These are phyloP conservation scores for Globisporangium okanoganense DNA, from an alignment of 352 stramenopile species.

Conservation along the genomic window DNA sequence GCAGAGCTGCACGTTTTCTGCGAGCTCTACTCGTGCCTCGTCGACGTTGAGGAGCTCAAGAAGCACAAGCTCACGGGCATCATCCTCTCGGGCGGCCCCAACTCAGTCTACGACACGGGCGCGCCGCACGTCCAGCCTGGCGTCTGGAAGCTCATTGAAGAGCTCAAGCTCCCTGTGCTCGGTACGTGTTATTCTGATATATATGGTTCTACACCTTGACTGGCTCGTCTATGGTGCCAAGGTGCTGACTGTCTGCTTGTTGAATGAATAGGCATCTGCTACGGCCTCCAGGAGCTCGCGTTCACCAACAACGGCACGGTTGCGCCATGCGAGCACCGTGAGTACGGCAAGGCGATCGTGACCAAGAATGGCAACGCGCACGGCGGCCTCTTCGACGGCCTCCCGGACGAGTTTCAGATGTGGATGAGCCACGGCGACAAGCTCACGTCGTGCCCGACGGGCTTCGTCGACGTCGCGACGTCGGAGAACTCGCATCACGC, in stretches of 20 bases:
- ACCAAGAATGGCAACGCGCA: conserved; percentile 54
- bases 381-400: conserved; percentile 85
- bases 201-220: neutral
- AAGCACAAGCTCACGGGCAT: conserved; percentile 95
- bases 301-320: conserved; percentile 96
- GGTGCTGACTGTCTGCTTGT: conserved; percentile 11
- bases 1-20: conserved; percentile 98
- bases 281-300: conserved; percentile 94
- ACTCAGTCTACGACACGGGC: conserved; percentile 95
- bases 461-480: conserved; percentile 87
- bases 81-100: conserved; percentile 97
- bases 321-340: conserved; percentile 90
- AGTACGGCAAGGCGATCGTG: conserved; percentile 98
- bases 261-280: conserved; percentile 90
- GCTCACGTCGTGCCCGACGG: conserved; percentile 91
- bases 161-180: conserved; percentile 95
- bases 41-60: conserved; percentile 89
- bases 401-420: conserved; percentile 94
- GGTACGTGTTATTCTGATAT: conserved; percentile 26
- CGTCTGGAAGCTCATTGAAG: conserved; percentile 97
- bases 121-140: conserved; percentile 92
- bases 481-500: conserved; percentile 92
- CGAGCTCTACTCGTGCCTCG: conserved; percentile 98
- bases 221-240: conserved; percentile 4
- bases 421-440: conserved; percentile 99